Base-by-base conservation (phyloP, 192 early-diverging fungal genomes). In the Linnemannia elongata region DNA sequence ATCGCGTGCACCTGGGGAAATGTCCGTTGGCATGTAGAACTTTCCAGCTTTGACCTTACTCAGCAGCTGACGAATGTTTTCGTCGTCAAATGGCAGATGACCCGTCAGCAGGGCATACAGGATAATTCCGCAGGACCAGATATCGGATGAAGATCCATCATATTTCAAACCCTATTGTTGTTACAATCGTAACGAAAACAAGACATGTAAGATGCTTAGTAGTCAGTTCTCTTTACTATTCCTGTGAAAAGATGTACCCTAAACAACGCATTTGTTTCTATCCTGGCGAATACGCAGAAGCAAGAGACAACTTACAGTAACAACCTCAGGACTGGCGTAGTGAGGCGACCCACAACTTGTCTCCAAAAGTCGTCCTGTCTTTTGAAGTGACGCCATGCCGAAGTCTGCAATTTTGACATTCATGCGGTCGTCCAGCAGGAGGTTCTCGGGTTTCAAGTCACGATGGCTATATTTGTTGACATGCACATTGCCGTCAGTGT, bases 81-180 rank as follows among this genome's bases (percentile, higher is more conserved):
- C 85, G 35, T 87, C 85, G 44, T 92, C 90, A 85, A 97, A 97
- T 0, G 97, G 97, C 24, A 97, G 82, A 42, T 92, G 89, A 5
- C 94, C 96, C 5, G 94, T 92, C 52, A 97, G 81, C 76, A 97
- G 83, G 18, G 94, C 92, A 77, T 94, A 97, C 12, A 97, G 88
- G 27, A 97, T 94, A 66, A 95, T 93, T 44, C 96, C 97, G 12
- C 96, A 86, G 1, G 95, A 90, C 97, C 97, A 98, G 35, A 96
- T 90, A 80, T 98, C 97, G 12, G 93, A 93, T 36, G 90, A 79
- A 27, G 93, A 84, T 12, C 94, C 94, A 79, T 96, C 95, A 55
- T 96, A 96, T 49, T 90, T 90, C 54, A 90, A 81, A 24, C 89
- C 90, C 72, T 91, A 83, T 41, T 33, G 6, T 75, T 60, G 54